Percentiles rank a stretch among this genome's conserved stretches.
Evolutionary conservation across 768 basidiomycete species (phyloP).

Genomic region (Boletus fagicola): DNA sequence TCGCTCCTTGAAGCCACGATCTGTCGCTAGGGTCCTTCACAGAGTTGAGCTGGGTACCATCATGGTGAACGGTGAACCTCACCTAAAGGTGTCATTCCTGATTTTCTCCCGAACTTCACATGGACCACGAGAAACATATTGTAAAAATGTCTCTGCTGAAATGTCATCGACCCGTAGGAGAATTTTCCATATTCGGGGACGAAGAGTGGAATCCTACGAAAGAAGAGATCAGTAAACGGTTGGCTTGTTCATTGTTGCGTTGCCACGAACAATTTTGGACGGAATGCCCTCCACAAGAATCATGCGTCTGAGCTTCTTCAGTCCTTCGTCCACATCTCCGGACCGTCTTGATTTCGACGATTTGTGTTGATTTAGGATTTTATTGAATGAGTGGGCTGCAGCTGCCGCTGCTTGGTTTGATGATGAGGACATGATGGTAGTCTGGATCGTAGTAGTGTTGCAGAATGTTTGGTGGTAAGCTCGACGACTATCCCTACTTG

Average conservation of each 20-base stretch:
- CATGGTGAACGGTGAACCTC: constrained; percentile 5
- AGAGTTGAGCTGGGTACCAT: constrained; percentile 1
- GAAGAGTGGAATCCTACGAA: constrained; percentile 72
- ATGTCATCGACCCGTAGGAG: constrained; percentile 79
- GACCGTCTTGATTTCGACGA: constrained; percentile 62
- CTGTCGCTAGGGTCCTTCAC: constrained; percentile 82
- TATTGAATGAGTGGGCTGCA: constrained; percentile 75
- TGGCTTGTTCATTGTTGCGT: not conserved
- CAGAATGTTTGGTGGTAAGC: constrained; percentile 6
- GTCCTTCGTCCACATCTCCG: constrained; percentile 71
- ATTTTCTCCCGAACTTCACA: constrained; percentile 91
- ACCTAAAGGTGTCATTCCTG: constrained; percentile 96
- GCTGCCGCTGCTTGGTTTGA: constrained; percentile 29
- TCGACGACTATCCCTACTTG: not conserved
- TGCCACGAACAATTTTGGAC: constrained; percentile 59
- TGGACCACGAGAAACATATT: constrained; percentile 79
- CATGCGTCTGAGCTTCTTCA: constrained; percentile 82
- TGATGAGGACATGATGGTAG: constrained; percentile 25
- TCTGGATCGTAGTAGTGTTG: constrained; percentile 1
- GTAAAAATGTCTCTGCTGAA: constrained; percentile 69
- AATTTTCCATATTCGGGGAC: constrained; percentile 93
- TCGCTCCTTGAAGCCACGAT: constrained; percentile 95
- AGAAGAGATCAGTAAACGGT: constrained; percentile 3
- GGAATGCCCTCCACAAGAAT: constrained; percentile 93
- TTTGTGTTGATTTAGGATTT: constrained; percentile 72